These are phyloP conservation scores for Grigorovia jiainica DNA, from an alignment of 805 yeast species.

Conservation along the genomic window DNA sequence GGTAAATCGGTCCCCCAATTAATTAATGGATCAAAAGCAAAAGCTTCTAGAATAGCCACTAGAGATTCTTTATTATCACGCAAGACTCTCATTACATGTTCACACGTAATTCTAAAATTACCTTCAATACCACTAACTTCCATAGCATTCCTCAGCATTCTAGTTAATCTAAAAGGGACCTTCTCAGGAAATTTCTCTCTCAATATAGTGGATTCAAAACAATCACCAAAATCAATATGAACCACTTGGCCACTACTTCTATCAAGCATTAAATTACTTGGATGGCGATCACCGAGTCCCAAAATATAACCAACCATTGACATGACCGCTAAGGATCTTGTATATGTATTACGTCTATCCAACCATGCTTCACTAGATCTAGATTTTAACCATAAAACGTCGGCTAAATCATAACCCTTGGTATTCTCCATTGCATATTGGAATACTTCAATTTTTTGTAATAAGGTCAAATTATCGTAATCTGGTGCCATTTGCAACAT, in stretches of 20 bases:
- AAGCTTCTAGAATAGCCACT: constrained; percentile 96
- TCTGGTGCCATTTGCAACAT: constrained; percentile 97
- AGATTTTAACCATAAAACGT: constrained; percentile 92
- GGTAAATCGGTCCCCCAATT: constrained; percentile 98
- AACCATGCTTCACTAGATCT: constrained; percentile 96
- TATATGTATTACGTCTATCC: constrained; percentile 91
- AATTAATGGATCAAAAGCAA: constrained; percentile 95
- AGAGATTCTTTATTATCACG: constrained; percentile 91
- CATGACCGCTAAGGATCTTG: constrained; percentile 95
- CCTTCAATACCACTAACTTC: constrained; percentile 99
- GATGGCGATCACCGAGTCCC: constrained; percentile 97
- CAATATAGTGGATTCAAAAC: constrained; percentile 95
- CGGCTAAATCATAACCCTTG: constrained; percentile 89
- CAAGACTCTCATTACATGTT: constrained; percentile 90
- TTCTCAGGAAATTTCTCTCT: constrained; percentile 97
- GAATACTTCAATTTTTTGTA: constrained; percentile 94
- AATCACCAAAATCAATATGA: constrained; percentile 97
- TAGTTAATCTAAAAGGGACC: constrained; percentile 91
- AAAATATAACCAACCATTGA: constrained; percentile 97
- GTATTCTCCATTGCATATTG: constrained; percentile 93
- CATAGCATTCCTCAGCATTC: constrained; percentile 98
- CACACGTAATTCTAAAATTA: constrained; percentile 90
- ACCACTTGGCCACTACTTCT: constrained; percentile 90
- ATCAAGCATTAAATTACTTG: constrained; percentile 92
- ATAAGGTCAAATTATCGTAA: constrained; percentile 76